Evolutionary conservation across 2,329 filamentous ascomycete genomes (phyloP), one percentile per base, ranked within the genome.

Genomic region (Calonectria naviculata): DNA sequence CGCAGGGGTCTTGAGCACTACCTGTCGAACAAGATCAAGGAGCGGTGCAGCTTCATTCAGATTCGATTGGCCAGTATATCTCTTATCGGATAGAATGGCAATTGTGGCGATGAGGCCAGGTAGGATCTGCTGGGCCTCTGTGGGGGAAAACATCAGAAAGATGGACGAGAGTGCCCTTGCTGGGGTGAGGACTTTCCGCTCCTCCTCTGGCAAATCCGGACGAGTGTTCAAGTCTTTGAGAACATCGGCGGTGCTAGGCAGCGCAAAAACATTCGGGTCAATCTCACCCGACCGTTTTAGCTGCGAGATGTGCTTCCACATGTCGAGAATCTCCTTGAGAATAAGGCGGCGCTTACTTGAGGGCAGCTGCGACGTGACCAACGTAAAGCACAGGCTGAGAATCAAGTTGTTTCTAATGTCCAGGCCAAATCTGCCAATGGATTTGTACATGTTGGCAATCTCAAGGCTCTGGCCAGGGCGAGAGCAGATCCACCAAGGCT

Each of bases 231-330:
- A 58, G 28, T 78, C 76, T 12, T 71, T 71, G 19, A 79, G 49
- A 12, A 82, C 73, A 42, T 83, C 81, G 4, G 76, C 68, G 15
- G 69, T 46, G 7, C 75, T 75, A 10, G 83, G 81, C 38, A 84
- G 67, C 60, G 79, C 78, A 54, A 83, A 84, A 6, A 70, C 73
- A 1, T 65, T 58, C 17, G 74, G 49, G 13, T 64, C 64, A 8
- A 67, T 36, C 47, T 81, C 79, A n/a, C 78, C 78, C 6, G 62
- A 70, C 13, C 83, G 78, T 47, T 75, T 79, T 44, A 84, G 72
- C 62, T 82, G 80, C 1, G 83, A 83, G 17, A 84, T 69, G 67
- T 83, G 81, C 73, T 80, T 80, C 83, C 83, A 85, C 64, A 84
- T 68, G 15, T 77, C 76, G 34, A 83, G 44, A 5, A 84, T 74